phyloP scores from a whole-genome alignment of 176 grass and related monocot species.

The Phoenix roebelenii region DNA sequence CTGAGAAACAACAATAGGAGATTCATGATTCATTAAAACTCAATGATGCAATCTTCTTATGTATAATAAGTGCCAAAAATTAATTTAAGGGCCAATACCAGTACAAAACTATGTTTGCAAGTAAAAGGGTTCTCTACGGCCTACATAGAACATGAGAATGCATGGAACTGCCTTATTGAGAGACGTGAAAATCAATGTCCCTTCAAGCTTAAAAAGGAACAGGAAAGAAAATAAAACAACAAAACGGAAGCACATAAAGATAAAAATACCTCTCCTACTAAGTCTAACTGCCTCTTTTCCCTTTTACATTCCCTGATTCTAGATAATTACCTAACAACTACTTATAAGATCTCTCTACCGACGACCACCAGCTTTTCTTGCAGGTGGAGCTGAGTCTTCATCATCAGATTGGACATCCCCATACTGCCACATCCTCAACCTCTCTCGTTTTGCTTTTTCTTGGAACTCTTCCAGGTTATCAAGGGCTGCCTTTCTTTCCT shows the following conservation, averaged over 20 bases:
- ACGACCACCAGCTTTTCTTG: conserved; percentile 41
- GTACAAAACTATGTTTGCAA: no score
- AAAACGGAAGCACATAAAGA: background rate
- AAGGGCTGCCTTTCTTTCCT: conserved; percentile 46
- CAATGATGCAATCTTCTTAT: no score
- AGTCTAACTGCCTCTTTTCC: background rate
- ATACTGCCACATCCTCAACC: conserved; percentile 53
- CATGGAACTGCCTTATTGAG: conserved; percentile 3
- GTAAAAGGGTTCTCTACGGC: no score
- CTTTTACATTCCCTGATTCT: background rate
- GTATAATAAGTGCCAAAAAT: no score
- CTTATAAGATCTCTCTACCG: conserved; percentile 3
- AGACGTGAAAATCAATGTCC: conserved; percentile 12
- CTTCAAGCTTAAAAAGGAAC: background rate
- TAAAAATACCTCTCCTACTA: background rate
- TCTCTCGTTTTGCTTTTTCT: conserved; percentile 61
- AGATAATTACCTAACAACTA: background rate
- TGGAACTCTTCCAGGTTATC: conserved; percentile 71
- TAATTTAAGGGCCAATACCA: no score
- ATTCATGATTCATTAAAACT: no score
- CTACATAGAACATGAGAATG: no score
- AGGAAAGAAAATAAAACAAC: background rate
- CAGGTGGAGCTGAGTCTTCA: conserved; percentile 45
- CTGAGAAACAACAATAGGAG: no score
- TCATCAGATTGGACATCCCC: conserved; percentile 66